These are phyloP conservation scores for Phytophthora syringae DNA, from an alignment of 352 stramenopile genomes.

Conservation along the genomic window DNA sequence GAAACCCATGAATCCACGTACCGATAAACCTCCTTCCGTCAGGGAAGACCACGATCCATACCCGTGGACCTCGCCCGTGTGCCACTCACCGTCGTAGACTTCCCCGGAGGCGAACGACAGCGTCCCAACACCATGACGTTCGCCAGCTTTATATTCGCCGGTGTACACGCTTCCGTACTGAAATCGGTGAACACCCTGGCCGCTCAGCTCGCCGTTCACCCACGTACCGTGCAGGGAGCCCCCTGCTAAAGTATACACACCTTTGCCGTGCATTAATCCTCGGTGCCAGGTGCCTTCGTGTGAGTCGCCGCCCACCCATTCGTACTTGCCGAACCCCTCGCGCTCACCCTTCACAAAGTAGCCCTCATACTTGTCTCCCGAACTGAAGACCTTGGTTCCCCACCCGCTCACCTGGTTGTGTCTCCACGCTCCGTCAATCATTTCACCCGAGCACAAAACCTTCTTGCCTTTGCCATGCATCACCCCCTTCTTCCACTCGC, in stretches of 20 bases:
- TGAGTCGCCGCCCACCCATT: constrained; percentile 71
- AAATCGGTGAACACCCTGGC: constrained; percentile 57
- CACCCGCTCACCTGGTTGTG: constrained; percentile 68
- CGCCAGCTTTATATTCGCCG: constrained; percentile 52
- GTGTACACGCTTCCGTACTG: constrained; percentile 64
- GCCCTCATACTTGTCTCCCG: constrained; percentile 74
- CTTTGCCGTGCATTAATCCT: constrained; percentile 73
- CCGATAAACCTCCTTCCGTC: constrained; percentile 61
- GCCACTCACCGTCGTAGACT: constrained; percentile 76
- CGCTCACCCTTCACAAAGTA: constrained; percentile 67
- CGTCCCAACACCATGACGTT: constrained; percentile 62
- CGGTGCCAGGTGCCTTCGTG: constrained; percentile 66
- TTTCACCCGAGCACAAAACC: constrained; percentile 62
- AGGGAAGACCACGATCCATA: constrained; percentile 69
- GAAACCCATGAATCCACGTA: constrained; percentile 58
- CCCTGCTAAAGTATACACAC: constrained; percentile 48
- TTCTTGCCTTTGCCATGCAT: constrained; percentile 85
- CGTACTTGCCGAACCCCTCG: constrained; percentile 71
- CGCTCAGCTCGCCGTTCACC: constrained; percentile 49
- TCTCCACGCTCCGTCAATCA: constrained; percentile 67
- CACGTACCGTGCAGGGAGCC: constrained; percentile 58
- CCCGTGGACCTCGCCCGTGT: constrained; percentile 51
- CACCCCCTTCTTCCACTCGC: constrained; percentile 77
- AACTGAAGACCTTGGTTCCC: constrained; percentile 69
- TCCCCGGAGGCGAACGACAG: constrained; percentile 65